A percentile compares a stretch with the other conserved stretches of the same genome.
These are phyloP conservation scores for Rubus idaeus DNA, from an alignment of 306 rosid genomes.

Conservation along the genomic window DNA sequence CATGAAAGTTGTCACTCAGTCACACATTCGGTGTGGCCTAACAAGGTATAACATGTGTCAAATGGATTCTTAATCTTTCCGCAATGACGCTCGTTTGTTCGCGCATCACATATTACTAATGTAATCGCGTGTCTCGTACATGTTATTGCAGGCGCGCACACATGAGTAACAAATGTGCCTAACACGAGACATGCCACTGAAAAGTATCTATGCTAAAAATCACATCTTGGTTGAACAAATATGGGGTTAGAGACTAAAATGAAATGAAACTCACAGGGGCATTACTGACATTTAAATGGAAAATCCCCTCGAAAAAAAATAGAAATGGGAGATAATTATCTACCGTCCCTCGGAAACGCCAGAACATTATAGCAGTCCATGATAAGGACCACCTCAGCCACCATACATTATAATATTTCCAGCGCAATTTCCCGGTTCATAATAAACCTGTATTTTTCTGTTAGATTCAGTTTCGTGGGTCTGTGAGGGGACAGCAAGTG, in stretches of 20 bases:
- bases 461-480: constrained; percentile 30
- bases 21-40: neutral
- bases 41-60: neutral
- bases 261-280: neutral
- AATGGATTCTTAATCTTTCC: neutral
- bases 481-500: constrained; percentile 18
- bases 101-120: no score
- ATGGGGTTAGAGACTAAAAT: neutral
- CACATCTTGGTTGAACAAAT: no score
- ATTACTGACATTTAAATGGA: neutral
- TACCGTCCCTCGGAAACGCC: no score
- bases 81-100: no score
- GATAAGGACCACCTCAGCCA: constrained; percentile 24
- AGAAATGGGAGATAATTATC: neutral
- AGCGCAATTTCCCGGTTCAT: neutral
- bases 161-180: neutral
- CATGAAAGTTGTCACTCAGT: neutral
- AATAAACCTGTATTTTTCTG: constrained; percentile 32
- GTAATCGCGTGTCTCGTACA: no score
- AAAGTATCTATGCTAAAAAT: no score
- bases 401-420: neutral
- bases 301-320: neutral
- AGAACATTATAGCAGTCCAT: constrained; percentile 7
- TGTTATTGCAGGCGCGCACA: no score
- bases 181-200: no score